phyloP scores from a whole-genome alignment of 495 filamentous ascomycete species.

The Rhizodiscina lignyota region DNA sequence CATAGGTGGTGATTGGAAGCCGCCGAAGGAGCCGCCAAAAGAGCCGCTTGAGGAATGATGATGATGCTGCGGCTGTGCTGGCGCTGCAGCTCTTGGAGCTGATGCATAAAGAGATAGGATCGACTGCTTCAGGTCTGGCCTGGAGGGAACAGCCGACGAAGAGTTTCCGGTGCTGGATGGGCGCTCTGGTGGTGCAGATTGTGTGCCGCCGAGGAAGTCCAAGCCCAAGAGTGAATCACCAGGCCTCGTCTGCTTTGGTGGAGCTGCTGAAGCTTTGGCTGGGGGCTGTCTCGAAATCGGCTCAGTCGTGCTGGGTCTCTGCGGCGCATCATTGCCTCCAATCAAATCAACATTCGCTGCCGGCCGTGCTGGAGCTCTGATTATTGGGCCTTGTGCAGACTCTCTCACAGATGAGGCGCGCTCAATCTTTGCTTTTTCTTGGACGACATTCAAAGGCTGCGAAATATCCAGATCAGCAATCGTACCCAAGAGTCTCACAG shows the following conservation, averaged over 20 bases:
- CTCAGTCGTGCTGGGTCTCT: conserved; percentile 50
- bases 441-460: conserved; percentile 56
- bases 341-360: conserved; percentile 42
- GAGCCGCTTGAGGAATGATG: conserved; percentile 30
- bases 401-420: conserved; percentile 37
- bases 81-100: conserved; percentile 29
- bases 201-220: conserved; percentile 71
- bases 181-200: conserved; percentile 44
- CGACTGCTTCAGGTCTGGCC: conserved; percentile 91
- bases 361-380: conserved; percentile 16
- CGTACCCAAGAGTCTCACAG: too few species aligned
- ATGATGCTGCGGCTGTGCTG: conserved; percentile 45
- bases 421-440: conserved; percentile 56
- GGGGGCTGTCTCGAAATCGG: conserved; percentile 37
- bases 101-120: conserved; percentile 92
- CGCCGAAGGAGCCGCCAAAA: too few species aligned
- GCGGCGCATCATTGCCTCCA: conserved; percentile 39
- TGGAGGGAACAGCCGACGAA: conserved; percentile 42
- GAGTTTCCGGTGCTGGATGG: conserved; percentile 57
- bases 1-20: too few species aligned
- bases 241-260: conserved; percentile 48
- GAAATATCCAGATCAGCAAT: too few species aligned
- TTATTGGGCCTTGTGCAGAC: neutral
- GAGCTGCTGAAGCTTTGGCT: conserved; percentile 43
- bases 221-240: conserved; percentile 80